Percentiles rank a stretch among this genome's conserved stretches.
Conservation (phyloP, 306 rosid genomes). For the Abrus precatorius region DNA sequence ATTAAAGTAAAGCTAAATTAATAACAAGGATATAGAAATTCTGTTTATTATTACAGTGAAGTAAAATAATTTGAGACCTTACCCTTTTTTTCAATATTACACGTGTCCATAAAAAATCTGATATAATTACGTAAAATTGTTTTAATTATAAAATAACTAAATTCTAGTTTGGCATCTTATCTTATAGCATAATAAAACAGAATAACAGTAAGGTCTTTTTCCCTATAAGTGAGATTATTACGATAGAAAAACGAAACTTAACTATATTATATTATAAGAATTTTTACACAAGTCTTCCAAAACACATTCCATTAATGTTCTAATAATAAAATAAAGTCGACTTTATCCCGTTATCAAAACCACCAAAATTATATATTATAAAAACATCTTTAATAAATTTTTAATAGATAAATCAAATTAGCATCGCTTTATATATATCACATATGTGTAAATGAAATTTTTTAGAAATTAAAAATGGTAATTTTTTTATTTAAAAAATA, state of each 20-base stretch:
- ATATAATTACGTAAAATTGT: neutral
- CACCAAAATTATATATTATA: neutral
- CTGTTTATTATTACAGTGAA: neutral
- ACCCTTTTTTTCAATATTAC: neutral
- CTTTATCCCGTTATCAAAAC: no score
- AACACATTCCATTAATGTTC: neutral
- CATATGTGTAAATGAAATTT: no score
- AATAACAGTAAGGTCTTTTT: neutral
- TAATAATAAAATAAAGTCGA: no score
- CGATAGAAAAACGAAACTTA: neutral
- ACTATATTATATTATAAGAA: neutral
- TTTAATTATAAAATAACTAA: neutral
- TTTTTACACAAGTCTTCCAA: no score
- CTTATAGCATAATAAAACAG: neutral
- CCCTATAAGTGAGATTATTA: neutral
- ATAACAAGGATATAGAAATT: neutral
- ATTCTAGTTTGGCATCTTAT: neutral
- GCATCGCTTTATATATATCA: neutral
- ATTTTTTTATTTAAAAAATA: no score
- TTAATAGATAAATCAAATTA: neutral
- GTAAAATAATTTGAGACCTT: neutral
- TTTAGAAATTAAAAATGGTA: neutral
- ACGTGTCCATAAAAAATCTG: neutral
- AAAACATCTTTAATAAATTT: neutral
- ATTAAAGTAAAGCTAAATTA: neutral